Evolutionary conservation across 2,329 filamentous ascomycete genomes (phyloP), one percentile per base, ranked within the genome.

Genomic region (Beauveria brongniartii): DNA sequence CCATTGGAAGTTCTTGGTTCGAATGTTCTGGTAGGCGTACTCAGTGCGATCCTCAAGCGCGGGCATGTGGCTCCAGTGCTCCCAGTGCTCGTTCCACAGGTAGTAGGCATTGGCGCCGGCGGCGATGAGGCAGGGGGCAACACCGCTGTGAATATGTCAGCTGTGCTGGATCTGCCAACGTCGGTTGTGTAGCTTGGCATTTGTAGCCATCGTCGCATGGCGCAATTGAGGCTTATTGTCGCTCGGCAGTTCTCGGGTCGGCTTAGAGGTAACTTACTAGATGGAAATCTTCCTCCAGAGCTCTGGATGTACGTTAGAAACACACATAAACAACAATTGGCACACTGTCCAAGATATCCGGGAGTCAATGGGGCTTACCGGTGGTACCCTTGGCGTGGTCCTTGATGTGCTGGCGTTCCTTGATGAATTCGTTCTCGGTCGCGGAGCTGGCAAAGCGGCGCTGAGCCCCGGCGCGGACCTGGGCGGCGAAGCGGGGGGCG

Each of bases 11-110:
- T 96, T 97, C 88, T 94, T 97, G 75, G 85, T 84, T 75, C 94
- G 90, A 77, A 99, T 90, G 84, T 99, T 99, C 85, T 96, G 91
- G 86, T 96, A 99, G 63, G 92, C 80, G 79, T 97, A 99, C 82
- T 97, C 91, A 71, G 83, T 79, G 73, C 90, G 89, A 80, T 99
- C 94, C 82, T 96, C 91, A 68, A 93, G 82, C 67, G 94, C 90
- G 63, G 89, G 85, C 76, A 90, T 79, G 80, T 97, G 93, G 58
- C 77, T 79, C 85, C 89, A 91, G 83, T 99, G 94, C 79, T 95
- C 90, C 93, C 93, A 97, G 79, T 99, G 94, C 80, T 95, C 91
- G 71, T 85, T 87, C 91, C 92, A 99, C 65, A 96, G 86, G 73
- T 87, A 86, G 76, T 89, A 96, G 70, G 92, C 92, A 76, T 99